phyloP scores from a whole-genome alignment of 2,329 filamentous ascomycete genomes.

The Penicillium sp. region DNA sequence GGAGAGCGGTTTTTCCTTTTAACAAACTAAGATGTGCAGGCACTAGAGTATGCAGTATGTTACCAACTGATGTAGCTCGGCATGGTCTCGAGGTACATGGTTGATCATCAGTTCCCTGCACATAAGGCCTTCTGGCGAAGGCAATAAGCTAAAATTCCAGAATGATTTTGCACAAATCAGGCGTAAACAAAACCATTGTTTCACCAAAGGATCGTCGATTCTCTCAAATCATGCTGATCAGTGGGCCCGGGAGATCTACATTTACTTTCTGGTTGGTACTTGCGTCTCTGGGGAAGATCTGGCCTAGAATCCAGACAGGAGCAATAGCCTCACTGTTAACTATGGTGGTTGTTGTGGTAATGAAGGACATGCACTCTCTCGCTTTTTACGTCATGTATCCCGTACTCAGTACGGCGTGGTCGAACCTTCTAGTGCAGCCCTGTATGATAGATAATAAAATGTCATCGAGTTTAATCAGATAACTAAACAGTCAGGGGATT shows the following conservation, averaged over 20 bases:
- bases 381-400: neutral
- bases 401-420: no score
- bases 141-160: neutral
- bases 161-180: neutral
- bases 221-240: neutral
- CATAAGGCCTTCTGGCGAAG: neutral
- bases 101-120: neutral
- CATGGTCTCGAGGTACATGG: neutral
- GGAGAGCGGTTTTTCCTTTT: neutral
- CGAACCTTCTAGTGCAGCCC: no score
- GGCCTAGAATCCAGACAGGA: neutral
- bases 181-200: neutral
- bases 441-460: no score
- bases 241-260: neutral
- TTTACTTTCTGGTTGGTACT: neutral
- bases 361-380: neutral
- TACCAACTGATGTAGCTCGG: neutral
- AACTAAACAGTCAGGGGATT: slow-evolving; percentile 2
- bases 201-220: neutral
- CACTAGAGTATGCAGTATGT: neutral
- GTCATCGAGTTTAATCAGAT: neutral
- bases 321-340: neutral
- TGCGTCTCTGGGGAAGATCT: neutral
- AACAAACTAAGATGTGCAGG: neutral
- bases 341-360: neutral